These are phyloP conservation scores for Arthrobotrys musiformis DNA, from an alignment of 2,329 filamentous ascomycete species.

Conservation along the genomic window DNA sequence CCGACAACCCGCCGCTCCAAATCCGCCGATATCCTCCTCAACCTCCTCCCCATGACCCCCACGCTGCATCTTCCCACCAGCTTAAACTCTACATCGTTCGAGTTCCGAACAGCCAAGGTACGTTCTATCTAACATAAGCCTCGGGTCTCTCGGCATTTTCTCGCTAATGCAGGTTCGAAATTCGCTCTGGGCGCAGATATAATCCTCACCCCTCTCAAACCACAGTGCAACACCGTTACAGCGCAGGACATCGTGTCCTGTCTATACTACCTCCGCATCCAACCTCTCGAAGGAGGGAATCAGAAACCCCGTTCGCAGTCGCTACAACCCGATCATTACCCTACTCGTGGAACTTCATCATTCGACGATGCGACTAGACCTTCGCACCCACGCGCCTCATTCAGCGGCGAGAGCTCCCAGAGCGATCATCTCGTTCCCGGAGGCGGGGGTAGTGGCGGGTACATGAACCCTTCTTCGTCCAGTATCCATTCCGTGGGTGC, in stretches of 20 bases:
- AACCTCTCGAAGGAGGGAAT: conserved; percentile 63
- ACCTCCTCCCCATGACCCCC: conserved; percentile 29
- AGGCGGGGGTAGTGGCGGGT: neutral
- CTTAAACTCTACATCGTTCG: conserved; percentile 90
- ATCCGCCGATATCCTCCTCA: conserved; percentile 70
- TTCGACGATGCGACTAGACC: conserved; percentile 27
- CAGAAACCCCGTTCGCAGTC: conserved; percentile 42
- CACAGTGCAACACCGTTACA: conserved; percentile 86
- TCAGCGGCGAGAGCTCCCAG: conserved; percentile 35
- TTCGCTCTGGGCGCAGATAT: conserved; percentile 72
- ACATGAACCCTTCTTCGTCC: conserved; percentile 3
- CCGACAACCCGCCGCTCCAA: conserved; percentile 86
- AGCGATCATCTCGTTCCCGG: conserved; percentile 36
- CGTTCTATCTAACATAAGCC: conserved; percentile 52
- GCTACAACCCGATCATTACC: conserved; percentile 22
- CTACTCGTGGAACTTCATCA: conserved; percentile 8
- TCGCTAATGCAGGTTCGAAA: conserved; percentile 53
- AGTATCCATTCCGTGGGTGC: conserved; percentile 2
- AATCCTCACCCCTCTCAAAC: conserved; percentile 90
- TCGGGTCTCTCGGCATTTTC: neutral
- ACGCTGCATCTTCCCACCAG: conserved; percentile 70
- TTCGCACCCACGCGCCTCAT: conserved; percentile 29
- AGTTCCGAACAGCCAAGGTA: conserved; percentile 90
- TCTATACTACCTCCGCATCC: conserved; percentile 89
- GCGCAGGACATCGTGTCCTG: conserved; percentile 85